These are phyloP conservation scores for Umbelopsis ramanniana DNA, from an alignment of 192 early-diverging fungal genomes.

Conservation along the genomic window DNA sequence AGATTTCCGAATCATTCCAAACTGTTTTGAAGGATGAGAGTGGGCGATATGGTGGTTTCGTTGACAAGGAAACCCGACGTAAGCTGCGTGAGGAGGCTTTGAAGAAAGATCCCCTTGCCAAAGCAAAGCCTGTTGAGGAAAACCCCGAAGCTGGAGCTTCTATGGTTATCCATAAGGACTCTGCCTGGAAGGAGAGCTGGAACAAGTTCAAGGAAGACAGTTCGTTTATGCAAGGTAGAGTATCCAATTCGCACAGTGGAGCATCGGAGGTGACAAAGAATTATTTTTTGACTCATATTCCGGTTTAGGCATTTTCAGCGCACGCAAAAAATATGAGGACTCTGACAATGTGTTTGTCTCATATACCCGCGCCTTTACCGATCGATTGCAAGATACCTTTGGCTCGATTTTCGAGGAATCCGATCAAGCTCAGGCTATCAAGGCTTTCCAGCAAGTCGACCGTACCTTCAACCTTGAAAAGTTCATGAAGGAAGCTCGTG, in stretches of 20 bases:
- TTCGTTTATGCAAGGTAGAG: constrained; percentile 76
- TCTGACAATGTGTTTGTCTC: constrained; percentile 86
- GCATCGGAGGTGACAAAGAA: neutral
- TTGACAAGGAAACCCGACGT: constrained; percentile 75
- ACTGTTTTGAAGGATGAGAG: constrained; percentile 73
- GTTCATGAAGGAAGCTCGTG: constrained; percentile 90
- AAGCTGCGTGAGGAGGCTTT: constrained; percentile 53
- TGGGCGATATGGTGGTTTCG: constrained; percentile 74
- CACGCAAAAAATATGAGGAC: constrained; percentile 83
- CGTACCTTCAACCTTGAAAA: constrained; percentile 83
- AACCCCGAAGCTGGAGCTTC: constrained; percentile 68
- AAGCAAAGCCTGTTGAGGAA: constrained; percentile 26
- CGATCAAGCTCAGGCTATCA: constrained; percentile 90
- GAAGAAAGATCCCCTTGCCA: constrained; percentile 31
- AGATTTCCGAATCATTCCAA: constrained; percentile 64
- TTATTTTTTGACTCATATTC: constrained; percentile 26
- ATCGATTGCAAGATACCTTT: constrained; percentile 76
- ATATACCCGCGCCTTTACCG: constrained; percentile 74
- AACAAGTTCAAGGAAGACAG: constrained; percentile 87
- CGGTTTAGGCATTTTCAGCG: constrained; percentile 64
- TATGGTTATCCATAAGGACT: constrained; percentile 86
- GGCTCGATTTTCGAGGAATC: constrained; percentile 89
- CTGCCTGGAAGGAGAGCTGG: constrained; percentile 91
- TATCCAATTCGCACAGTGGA: neutral
- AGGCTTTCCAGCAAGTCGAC: constrained; percentile 82